Evolutionary conservation across 768 basidiomycete genomes (phyloP).

Genomic region (Calocybe gangraenosa): DNA sequence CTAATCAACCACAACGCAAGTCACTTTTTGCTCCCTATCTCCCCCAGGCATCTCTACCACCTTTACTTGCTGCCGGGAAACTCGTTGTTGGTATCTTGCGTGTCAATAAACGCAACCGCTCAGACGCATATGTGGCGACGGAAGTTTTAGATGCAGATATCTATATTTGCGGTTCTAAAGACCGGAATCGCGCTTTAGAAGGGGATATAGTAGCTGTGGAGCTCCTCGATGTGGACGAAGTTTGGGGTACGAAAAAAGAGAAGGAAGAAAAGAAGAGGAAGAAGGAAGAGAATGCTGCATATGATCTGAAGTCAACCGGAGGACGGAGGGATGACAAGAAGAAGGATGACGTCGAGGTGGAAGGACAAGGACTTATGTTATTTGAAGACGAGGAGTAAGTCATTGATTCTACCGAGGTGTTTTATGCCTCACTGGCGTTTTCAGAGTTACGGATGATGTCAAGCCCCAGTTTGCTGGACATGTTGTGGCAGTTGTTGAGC

Average conservation of each 20-base stretch:
- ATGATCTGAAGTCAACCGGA: slow-evolving; percentile 71
- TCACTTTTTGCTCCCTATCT: slow-evolving; percentile 98
- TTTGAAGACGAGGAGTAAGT: slow-evolving; percentile 96
- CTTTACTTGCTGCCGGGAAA: slow-evolving; percentile 94
- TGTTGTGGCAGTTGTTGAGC: slow-evolving; percentile 98
- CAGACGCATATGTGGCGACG: slow-evolving; percentile 97
- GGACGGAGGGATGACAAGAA: slow-evolving; percentile 97
- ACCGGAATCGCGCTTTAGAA: slow-evolving; percentile 96
- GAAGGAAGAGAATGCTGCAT: slow-evolving; percentile 98
- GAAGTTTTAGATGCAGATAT: slow-evolving; percentile 98
- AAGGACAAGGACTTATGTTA: slow-evolving; percentile 94
- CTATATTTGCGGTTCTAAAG: slow-evolving; percentile 98
- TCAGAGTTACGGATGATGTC: slow-evolving; percentile 92
- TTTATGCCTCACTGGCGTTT: slow-evolving; percentile 6
- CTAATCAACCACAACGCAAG: slow-evolving; percentile 91
- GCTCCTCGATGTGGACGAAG: slow-evolving; percentile 95
- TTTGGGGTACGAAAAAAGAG: slow-evolving; percentile 99
- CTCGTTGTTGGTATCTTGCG: slow-evolving; percentile 95
- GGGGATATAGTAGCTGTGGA: slow-evolving; percentile 99
- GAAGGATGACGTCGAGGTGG: slow-evolving; percentile 99
- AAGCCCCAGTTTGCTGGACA: slow-evolving; percentile 99
- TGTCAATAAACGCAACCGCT: slow-evolving; percentile 97
- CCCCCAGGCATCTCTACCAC: slow-evolving; percentile 95
- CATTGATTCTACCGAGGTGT: background rate
- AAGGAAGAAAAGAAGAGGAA: slow-evolving; percentile 99